Evolutionary conservation across 2,329 filamentous ascomycete species (phyloP), one percentile per base, ranked within the genome.

Genomic region (Plenodomus tracheiphilus): DNA sequence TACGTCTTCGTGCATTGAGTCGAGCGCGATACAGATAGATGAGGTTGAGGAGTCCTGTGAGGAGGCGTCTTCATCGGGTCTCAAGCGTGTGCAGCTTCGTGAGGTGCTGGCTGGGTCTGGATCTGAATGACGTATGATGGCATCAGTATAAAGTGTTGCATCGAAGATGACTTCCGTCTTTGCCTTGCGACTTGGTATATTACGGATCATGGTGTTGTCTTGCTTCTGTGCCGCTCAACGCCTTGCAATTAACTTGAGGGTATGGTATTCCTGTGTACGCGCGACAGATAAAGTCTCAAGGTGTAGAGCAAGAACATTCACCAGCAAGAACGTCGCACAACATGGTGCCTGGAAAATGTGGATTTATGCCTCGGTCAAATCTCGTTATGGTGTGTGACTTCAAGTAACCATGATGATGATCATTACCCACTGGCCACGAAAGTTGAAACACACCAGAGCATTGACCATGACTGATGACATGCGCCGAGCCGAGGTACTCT

Each of bases 31-130:
- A 18, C 30, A 37, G 30, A 17, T 28, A 16, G 43, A 37, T 22
- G 36, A 43, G 20, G 35, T 40, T 13, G 36, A 39, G 22, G 17
- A 40, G 9, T 44, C 28, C 25, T 48, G 41, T 18, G 32, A 41
- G 20, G 41, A 38, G 4, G 13, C 11, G 41, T 36, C n/a, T n/a
- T 21, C 7, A 36, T 21, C 22, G 15, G 13, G 10, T 16, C 21
- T 37, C 15, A 19, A 9, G 37, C 9, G 34, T 34, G 16, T 40
- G 15, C 11, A 11, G 22, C 22, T 30, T 18, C n/a, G 15, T 6
- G 28, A 10, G 6, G 17, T 20, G 17, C 13, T 21, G 18, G 18
- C 17, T 39, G n/a, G n/a, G n/a, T n/a, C n/a, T n/a, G n/a, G n/a
- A n/a, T n/a, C n/a, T n/a, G n/a, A n/a, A n/a, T n/a, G n/a, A n/a